phyloP scores from a whole-genome alignment of 768 basidiomycete species.

The Mycena capillaripes region DNA sequence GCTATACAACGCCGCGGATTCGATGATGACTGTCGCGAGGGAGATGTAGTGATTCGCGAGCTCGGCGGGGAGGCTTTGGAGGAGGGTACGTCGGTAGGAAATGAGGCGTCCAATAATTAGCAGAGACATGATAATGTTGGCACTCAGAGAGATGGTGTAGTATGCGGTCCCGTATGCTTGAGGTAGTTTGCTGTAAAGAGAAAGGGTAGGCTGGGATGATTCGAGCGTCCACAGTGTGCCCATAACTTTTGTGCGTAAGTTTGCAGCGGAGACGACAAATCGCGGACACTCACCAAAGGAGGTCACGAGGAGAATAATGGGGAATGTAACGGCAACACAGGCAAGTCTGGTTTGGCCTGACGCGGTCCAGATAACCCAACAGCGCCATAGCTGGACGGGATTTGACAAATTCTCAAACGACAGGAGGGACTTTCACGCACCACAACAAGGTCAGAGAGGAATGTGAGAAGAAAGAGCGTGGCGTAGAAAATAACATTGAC shows the following conservation, averaged over 20 bases:
- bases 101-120: slow-evolving; percentile 54
- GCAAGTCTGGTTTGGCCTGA: slow-evolving; percentile 47
- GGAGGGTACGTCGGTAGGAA: slow-evolving; percentile 47
- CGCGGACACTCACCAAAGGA: slow-evolving; percentile 54
- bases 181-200: slow-evolving; percentile 53
- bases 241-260: slow-evolving; percentile 45
- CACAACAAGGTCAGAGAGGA: slow-evolving; percentile 58
- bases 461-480: slow-evolving; percentile 58
- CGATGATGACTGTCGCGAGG: slow-evolving; percentile 54
- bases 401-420: neutral
- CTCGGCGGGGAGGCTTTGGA: slow-evolving; percentile 48
- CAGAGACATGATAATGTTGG: slow-evolving; percentile 57
- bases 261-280: neutral
- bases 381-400: slow-evolving; percentile 56
- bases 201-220: slow-evolving; percentile 56
- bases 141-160: slow-evolving; percentile 54
- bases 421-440: slow-evolving; percentile 41
- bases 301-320: slow-evolving; percentile 51
- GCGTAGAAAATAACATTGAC: slow-evolving; percentile 61
- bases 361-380: slow-evolving; percentile 61
- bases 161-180: slow-evolving; percentile 54
- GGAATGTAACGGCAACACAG: slow-evolving; percentile 51
- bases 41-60: slow-evolving; percentile 54
- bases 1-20: slow-evolving; percentile 61
- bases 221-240: slow-evolving; percentile 60